These are phyloP conservation scores for Priceomyces haplophilus DNA, from an alignment of 805 yeast species.

Conservation along the genomic window DNA sequence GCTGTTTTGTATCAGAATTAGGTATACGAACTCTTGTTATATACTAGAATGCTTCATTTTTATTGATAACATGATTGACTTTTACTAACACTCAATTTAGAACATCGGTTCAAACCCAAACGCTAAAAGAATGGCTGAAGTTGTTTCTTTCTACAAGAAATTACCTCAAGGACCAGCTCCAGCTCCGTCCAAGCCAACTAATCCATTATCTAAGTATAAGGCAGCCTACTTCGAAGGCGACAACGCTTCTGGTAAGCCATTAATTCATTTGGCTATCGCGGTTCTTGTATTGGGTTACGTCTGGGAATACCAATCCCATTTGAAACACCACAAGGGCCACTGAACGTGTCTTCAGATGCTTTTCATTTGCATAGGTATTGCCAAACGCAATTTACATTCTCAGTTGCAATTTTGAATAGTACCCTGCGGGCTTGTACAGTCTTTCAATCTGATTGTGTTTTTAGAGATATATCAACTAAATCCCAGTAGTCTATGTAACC, in stretches of 20 bases:
- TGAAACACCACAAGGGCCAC: conserved; percentile 39
- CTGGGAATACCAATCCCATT: conserved; percentile 91
- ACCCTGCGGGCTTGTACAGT: not conserved
- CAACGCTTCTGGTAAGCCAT: conserved; percentile 80
- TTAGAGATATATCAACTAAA: not conserved
- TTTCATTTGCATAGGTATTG: not conserved
- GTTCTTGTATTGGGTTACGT: conserved; percentile 79
- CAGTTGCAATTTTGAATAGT: not conserved
- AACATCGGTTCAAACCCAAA: conserved; percentile 94
- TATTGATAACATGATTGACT: conserved; percentile 2
- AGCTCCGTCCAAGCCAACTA: conserved; percentile 60
- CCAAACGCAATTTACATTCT: not conserved
- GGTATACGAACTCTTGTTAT: too few species aligned
- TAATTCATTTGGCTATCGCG: conserved; percentile 69
- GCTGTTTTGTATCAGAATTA: too few species aligned
- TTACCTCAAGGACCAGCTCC: conserved; percentile 93
- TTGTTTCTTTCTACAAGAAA: conserved; percentile 92
- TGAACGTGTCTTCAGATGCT: not conserved
- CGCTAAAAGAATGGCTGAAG: conserved; percentile 94
- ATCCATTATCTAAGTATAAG: conserved; percentile 73
- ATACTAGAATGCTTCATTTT: too few species aligned
- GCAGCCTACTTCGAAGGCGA: conserved; percentile 83
- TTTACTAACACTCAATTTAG: conserved; percentile 34
- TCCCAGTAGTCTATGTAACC: not conserved
- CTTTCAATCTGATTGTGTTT: not conserved